Conservation (phyloP, 306 rosid genomes). For the Hippophae tibetana region DNA sequence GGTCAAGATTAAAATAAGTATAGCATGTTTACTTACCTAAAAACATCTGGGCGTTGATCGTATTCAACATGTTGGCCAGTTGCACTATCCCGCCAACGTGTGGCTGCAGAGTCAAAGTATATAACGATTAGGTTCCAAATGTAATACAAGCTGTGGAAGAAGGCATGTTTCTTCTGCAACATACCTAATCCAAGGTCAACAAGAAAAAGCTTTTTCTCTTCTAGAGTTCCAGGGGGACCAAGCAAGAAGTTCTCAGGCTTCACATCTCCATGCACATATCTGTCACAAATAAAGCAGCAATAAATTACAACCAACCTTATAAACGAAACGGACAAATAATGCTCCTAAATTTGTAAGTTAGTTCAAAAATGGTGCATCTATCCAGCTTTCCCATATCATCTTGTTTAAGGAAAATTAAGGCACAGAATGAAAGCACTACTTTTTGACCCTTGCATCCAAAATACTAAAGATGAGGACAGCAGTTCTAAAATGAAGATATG, state of each 20-base stretch:
- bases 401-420: background rate
- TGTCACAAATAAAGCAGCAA: constrained; percentile 15
- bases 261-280: constrained; percentile 50
- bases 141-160: background rate
- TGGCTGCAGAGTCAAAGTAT: constrained; percentile 21
- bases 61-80: constrained; percentile 44
- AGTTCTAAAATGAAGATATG: too few species aligned
- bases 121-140: constrained; percentile 2
- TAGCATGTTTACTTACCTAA: constrained; percentile 21
- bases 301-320: background rate
- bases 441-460: background rate
- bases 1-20: background rate
- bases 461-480: too few species aligned
- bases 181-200: constrained; percentile 50
- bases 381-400: background rate
- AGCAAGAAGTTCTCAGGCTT: constrained; percentile 49
- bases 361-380: background rate
- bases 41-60: constrained; percentile 46
- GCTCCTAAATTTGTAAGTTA: background rate
- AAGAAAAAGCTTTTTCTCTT: constrained; percentile 43
- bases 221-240: constrained; percentile 36
- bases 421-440: background rate
- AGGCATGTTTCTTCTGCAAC: background rate
- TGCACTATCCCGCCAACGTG: constrained; percentile 36
- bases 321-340: background rate